phyloP scores from a whole-genome alignment of 2,329 filamentous ascomycete genomes.

The Nemania sp. region DNA sequence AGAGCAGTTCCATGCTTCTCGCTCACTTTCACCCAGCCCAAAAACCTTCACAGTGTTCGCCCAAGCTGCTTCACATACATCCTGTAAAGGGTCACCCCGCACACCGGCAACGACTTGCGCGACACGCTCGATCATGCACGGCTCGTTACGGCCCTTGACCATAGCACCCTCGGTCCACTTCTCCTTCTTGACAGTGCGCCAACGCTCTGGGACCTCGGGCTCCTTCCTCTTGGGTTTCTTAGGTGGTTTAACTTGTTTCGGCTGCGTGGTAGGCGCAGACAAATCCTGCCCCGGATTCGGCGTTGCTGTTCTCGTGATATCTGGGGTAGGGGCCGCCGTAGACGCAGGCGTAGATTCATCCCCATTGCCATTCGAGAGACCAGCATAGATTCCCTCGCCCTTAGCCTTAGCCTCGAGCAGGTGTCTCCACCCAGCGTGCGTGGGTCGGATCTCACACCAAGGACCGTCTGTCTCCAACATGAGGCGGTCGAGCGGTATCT shows the following conservation, averaged over 20 bases:
- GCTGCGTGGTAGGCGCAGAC: slow-evolving; percentile 31
- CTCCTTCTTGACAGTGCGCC: slow-evolving; percentile 93
- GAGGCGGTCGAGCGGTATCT: slow-evolving; percentile 80
- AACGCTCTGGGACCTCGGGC: slow-evolving; percentile 76
- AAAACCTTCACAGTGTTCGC: slow-evolving; percentile 85
- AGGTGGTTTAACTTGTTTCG: slow-evolving; percentile 37
- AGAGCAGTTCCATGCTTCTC: no score
- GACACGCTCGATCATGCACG: slow-evolving; percentile 85
- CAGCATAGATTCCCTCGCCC: slow-evolving; percentile 29
- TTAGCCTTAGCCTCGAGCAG: slow-evolving; percentile 57
- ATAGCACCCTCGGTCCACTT: slow-evolving; percentile 88
- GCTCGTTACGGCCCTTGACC: slow-evolving; percentile 96
- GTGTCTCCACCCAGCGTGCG: slow-evolving; percentile 85
- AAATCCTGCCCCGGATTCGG: slow-evolving; percentile 29
- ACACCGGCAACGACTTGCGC: slow-evolving; percentile 90
- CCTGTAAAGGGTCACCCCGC: slow-evolving; percentile 81
- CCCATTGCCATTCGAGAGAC: slow-evolving; percentile 7
- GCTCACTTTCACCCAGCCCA: slow-evolving; percentile 67
- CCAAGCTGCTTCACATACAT: slow-evolving; percentile 89
- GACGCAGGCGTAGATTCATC: slow-evolving; percentile 22
- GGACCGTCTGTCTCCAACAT: slow-evolving; percentile 98
- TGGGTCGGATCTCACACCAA: slow-evolving; percentile 94
- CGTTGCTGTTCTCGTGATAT: slow-evolving; percentile 33
- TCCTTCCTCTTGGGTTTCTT: slow-evolving; percentile 69
- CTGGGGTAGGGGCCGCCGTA: slow-evolving; percentile 42